These are phyloP conservation scores for Coelastrella sp. DNA, from an alignment of 139 green algal genomes.

Conservation along the genomic window DNA sequence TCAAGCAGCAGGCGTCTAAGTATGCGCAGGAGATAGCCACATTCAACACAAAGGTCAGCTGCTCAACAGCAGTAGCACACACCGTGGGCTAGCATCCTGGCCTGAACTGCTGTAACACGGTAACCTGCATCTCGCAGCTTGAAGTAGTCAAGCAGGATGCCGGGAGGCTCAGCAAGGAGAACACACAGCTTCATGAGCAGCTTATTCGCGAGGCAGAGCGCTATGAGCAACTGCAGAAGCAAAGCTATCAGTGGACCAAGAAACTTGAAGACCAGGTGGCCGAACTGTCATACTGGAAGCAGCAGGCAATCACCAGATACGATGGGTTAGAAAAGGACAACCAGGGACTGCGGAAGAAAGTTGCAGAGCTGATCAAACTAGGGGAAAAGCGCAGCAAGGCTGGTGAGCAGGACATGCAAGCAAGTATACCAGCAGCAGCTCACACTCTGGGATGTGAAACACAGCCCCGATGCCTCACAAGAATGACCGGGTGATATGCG, in stretches of 20 bases:
- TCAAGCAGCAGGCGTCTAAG: conserved; percentile 68
- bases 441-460: too few relatives aligned
- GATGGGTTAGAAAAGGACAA: conserved; percentile 74
- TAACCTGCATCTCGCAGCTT: too few relatives aligned
- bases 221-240: conserved; percentile 54
- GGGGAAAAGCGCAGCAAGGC: conserved; percentile 57
- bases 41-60: conserved; percentile 65
- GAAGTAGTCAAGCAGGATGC: conserved; percentile 72
- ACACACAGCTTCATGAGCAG: conserved; percentile 78
- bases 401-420: conserved; percentile 58
- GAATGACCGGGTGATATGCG: too few relatives aligned
- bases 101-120: too few relatives aligned
- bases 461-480: too few relatives aligned
- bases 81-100: too few relatives aligned
- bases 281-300: conserved; percentile 73
- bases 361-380: conserved; percentile 64
- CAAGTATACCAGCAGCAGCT: too few relatives aligned
- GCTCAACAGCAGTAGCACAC: too few relatives aligned
- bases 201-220: conserved; percentile 74
- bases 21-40: conserved; percentile 68
- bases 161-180: conserved; percentile 69
- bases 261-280: conserved; percentile 60
- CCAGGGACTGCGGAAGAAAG: conserved; percentile 57
- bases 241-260: conserved; percentile 61
- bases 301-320: conserved; percentile 53